phyloP scores from a whole-genome alignment of 1,139 yeast genomes.

The Sugiyamaella novakii region DNA sequence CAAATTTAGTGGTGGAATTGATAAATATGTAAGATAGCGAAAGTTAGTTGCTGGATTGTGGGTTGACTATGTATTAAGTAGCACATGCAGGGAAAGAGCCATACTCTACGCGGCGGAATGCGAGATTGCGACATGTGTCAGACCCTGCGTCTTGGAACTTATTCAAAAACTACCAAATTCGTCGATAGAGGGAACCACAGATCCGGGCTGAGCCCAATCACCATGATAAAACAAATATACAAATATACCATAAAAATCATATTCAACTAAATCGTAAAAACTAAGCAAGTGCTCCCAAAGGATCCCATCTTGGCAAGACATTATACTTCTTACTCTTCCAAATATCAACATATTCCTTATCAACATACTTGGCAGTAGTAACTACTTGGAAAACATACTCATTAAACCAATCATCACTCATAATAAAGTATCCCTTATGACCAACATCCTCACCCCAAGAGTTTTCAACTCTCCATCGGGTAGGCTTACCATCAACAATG shows the following conservation, averaged over 20 bases:
- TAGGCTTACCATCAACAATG: constrained; percentile 51
- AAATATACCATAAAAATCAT: constrained; percentile 1
- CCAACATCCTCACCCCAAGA: constrained; percentile 68
- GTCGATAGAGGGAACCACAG: neutral
- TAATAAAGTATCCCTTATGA: constrained; percentile 61
- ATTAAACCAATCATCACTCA: constrained; percentile 69
- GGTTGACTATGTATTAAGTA: neutral
- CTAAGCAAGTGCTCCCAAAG: constrained; percentile 64
- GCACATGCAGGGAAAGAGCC: too few relatives aligned
- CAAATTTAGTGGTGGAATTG: neutral
- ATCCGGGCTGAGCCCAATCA: neutral
- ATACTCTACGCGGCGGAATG: too few relatives aligned
- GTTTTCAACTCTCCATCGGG: constrained; percentile 70
- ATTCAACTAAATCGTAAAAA: constrained; percentile 2
- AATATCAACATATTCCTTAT: constrained; percentile 48
- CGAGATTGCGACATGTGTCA: neutral
- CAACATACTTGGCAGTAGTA: constrained; percentile 53
- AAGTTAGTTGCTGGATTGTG: neutral
- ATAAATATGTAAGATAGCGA: neutral
- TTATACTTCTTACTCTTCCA: constrained; percentile 55
- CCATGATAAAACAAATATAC: neutral
- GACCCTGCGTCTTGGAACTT: neutral
- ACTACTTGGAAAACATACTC: constrained; percentile 69
- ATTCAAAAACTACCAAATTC: too few relatives aligned
- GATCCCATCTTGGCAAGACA: constrained; percentile 66